Base-by-base conservation (phyloP, 495 filamentous ascomycete species). In the Astrocystis sublimbata region DNA sequence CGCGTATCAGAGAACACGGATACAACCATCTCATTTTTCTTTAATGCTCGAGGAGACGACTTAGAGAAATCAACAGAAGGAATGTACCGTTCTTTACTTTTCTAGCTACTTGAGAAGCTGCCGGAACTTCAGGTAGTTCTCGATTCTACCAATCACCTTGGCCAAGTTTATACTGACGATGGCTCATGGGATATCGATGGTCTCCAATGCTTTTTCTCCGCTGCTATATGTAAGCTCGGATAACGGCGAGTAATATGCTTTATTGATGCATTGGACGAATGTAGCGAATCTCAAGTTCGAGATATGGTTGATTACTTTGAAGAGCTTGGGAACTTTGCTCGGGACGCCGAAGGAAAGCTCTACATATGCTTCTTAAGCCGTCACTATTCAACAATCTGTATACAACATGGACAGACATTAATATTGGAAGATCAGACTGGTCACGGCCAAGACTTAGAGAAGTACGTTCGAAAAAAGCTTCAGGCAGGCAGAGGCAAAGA, bases 51-150 rank as follows among this genome's bases (percentile, higher is more conserved):
- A 59, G 81, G 84, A 0, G 69, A 68, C 2, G 31, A 70, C 4
- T 66, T 86, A 28, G 82, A 86, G 67, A 82, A 77, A 60, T 80
- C 83, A 2, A 75, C 73, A 5, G 1, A 47, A 1, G 83, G 85
- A 5, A 79, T 86, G 79, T 86, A 85, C 60, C 82, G 83, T 35
- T 83, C 84, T 1, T 60, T 86, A 2, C 61, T 79, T 12, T 31
- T 73, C 1, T 73, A 79, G 36, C 45, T 74, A 26, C 49, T 66
- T n/a, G 36, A 66, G 33, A 17, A 30, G 33, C 42, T 61, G 26
- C 63, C 70, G 7, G 53, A 64, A 40, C 69, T 77, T 28, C 71
- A 73, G 54, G 4, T 26, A 26, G 54, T 67, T 2, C 51, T 71
- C 42, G 62, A 71, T 55, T 51, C 19, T 7, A 8, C 61, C 47